These are phyloP conservation scores for Lophiostoma macrostomum DNA, from an alignment of 495 filamentous ascomycete species.

Conservation along the genomic window DNA sequence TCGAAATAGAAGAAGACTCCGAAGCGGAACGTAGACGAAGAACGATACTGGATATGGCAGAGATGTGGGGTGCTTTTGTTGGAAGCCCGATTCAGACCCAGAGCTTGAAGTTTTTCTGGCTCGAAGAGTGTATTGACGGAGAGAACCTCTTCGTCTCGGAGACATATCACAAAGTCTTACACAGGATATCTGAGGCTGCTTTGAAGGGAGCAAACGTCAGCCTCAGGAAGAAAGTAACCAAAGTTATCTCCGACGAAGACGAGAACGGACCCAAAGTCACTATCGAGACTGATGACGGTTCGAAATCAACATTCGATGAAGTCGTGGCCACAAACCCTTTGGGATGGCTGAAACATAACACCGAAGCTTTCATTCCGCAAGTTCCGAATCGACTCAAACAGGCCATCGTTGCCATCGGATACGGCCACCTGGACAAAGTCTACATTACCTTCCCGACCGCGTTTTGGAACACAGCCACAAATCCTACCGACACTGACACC, in stretches of 20 bases:
- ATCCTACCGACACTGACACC: neutral
- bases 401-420: constrained; percentile 76
- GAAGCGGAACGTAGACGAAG: constrained; percentile 43
- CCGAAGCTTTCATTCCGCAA: constrained; percentile 63
- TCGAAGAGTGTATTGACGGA: constrained; percentile 94
- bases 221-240: constrained; percentile 56
- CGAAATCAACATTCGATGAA: constrained; percentile 67
- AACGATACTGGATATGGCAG: constrained; percentile 63
- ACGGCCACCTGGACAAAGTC: constrained; percentile 85
- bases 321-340: constrained; percentile 81
- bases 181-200: constrained; percentile 62
- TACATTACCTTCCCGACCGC: constrained; percentile 82
- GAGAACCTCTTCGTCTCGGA: constrained; percentile 87
- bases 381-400: constrained; percentile 63
- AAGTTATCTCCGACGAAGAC: constrained; percentile 44
- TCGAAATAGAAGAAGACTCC: constrained; percentile 50
- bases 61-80: constrained; percentile 85
- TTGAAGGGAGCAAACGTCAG: constrained; percentile 61
- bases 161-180: constrained; percentile 76
- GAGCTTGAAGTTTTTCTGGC: constrained; percentile 86
- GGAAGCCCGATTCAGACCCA: constrained; percentile 74
- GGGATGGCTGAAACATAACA: constrained; percentile 82
- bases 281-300: constrained; percentile 54
- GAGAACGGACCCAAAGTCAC: constrained; percentile 27
- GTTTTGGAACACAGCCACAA: constrained; percentile 57